Conservation (phyloP, 441 rosid species). For the Omphalea diandra region DNA sequence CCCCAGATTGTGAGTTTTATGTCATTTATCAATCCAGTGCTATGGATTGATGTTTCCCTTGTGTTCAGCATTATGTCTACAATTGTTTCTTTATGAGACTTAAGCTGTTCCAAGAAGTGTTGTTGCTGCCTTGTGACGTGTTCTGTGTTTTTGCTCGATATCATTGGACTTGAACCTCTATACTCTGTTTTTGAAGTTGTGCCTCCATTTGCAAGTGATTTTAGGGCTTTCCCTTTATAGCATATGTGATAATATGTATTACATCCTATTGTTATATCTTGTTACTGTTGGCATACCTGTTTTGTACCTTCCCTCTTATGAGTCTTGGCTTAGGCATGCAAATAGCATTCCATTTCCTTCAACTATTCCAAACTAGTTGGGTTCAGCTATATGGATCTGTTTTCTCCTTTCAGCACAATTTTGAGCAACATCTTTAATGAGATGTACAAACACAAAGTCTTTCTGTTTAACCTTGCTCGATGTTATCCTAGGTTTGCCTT, state of each 20-base stretch:
- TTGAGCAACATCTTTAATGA: too few relatives aligned
- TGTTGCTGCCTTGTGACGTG: background rate
- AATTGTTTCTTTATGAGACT: background rate
- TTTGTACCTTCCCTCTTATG: background rate
- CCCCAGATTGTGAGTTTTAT: background rate
- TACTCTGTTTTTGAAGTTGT: background rate
- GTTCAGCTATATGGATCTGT: too few relatives aligned
- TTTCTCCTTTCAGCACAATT: too few relatives aligned
- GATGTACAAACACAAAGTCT: too few relatives aligned
- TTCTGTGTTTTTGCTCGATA: background rate
- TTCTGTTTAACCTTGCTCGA: too few relatives aligned
- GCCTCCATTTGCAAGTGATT: background rate
- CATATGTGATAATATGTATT: background rate
- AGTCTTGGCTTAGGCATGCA: background rate
- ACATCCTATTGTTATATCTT: too few relatives aligned
- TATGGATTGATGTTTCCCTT: background rate
- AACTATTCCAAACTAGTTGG: too few relatives aligned
- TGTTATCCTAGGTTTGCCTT: too few relatives aligned
- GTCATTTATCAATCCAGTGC: background rate
- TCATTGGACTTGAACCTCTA: too few relatives aligned
- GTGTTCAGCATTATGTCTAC: background rate
- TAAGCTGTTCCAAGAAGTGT: background rate
- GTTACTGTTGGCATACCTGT: background rate
- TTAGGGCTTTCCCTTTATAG: background rate
- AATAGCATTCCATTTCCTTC: background rate